phyloP scores from a whole-genome alignment of 305 asterid species.

The Solanum hybrid region DNA sequence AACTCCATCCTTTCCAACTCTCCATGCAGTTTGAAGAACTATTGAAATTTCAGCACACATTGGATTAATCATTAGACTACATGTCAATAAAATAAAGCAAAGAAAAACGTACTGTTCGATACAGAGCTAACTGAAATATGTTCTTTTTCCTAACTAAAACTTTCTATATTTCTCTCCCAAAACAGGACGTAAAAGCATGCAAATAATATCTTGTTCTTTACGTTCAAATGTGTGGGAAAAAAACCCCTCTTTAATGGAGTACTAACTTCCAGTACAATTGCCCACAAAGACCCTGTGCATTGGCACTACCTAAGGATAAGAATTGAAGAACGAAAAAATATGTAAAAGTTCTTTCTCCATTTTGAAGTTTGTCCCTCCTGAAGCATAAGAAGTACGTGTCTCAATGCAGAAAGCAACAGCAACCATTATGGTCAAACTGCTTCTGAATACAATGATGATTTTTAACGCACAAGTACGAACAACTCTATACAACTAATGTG shows the following conservation, averaged over 20 bases:
- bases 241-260: neutral
- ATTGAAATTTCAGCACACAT: neutral
- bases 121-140: neutral
- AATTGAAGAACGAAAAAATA: neutral
- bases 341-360: neutral
- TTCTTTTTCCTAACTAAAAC: neutral
- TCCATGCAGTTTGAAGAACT: constrained; percentile 70
- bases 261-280: neutral
- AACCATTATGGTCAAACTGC: neutral
- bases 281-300: neutral
- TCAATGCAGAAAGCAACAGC: neutral
- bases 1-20: constrained; percentile 75
- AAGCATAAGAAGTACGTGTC: neutral
- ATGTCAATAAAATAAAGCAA: neutral
- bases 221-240: neutral
- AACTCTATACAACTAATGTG: neutral
- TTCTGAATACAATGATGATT: neutral
- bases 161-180: neutral
- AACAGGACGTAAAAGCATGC: neutral
- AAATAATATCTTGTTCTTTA: neutral
- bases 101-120: neutral
- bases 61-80: neutral
- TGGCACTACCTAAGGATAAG: neutral
- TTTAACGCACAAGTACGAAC: neutral
- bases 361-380: neutral